A percentile compares a stretch with the other conserved stretches of the same genome.
Evolutionary conservation across 495 filamentous ascomycete species (phyloP).

Genomic region (Xylaria cubensis): DNA sequence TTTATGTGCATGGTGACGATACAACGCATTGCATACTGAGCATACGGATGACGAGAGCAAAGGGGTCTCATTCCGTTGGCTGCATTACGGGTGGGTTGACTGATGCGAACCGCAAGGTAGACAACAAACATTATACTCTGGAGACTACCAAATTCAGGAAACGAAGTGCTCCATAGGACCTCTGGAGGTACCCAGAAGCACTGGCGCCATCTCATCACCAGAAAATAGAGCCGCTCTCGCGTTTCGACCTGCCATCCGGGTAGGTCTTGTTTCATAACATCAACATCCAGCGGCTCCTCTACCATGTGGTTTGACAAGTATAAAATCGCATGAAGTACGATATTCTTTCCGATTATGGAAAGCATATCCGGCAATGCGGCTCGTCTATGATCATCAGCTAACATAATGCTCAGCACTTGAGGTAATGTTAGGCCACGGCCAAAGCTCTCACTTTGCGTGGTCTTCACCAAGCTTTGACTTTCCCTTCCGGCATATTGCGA

Average conservation of each 20-base stretch:
- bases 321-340: constrained; percentile 9
- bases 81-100: not conserved
- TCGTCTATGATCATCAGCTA: constrained; percentile 10
- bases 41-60: constrained; percentile 2
- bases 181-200: constrained; percentile 18
- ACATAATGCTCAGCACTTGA: constrained; percentile 2
- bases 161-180: constrained; percentile 2
- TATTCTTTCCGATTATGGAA: constrained; percentile 4
- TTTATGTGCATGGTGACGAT: constrained; percentile 13
- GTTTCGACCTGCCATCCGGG: constrained; percentile 12
- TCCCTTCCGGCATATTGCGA: not conserved
- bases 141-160: constrained; percentile 11
- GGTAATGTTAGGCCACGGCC: not conserved
- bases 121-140: constrained; percentile 11
- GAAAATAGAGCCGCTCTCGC: constrained; percentile 12
- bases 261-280: not conserved
- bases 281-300: not conserved
- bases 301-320: constrained; percentile 11
- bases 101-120: constrained; percentile 12
- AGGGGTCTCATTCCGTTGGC: not conserved
- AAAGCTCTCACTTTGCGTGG: not conserved
- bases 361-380: constrained; percentile 8
- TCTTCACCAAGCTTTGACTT: not conserved
- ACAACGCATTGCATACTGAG: constrained; percentile 13
- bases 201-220: constrained; percentile 16